A percentile compares a stretch with the other conserved stretches of the same genome.
These are phyloP conservation scores for Dentipellis fragilis DNA, from an alignment of 768 basidiomycete genomes.

Conservation along the genomic window DNA sequence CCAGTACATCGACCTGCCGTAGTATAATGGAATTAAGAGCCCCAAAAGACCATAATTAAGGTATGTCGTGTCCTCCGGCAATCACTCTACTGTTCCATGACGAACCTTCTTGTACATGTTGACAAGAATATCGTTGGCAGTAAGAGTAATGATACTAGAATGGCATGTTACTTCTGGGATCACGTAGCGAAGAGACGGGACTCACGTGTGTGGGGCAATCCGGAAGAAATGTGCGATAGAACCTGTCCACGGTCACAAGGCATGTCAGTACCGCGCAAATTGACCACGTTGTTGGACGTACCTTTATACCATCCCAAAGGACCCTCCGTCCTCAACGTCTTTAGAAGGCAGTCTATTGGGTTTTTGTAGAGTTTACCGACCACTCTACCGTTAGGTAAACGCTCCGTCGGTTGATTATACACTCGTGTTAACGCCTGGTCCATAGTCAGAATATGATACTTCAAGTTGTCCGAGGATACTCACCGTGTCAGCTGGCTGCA, in stretches of 20 bases:
- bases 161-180: neutral
- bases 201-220: constrained; percentile 87
- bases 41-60: neutral
- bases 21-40: too few relatives aligned
- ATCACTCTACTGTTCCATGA: constrained; percentile 10
- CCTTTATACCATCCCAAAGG: constrained; percentile 95
- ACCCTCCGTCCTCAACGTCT: constrained; percentile 87
- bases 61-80: neutral
- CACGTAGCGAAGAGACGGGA: constrained; percentile 8
- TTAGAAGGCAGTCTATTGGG: constrained; percentile 94
- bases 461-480: constrained; percentile 18
- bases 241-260: constrained; percentile 32
- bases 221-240: constrained; percentile 90
- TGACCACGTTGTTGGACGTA: constrained; percentile 14
- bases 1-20: too few relatives aligned
- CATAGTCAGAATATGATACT: neutral
- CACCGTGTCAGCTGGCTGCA: constrained; percentile 93
- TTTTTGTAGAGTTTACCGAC: constrained; percentile 79
- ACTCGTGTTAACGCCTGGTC: constrained; percentile 77
- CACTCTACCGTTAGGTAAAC: constrained; percentile 57
- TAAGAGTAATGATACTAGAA: constrained; percentile 78
- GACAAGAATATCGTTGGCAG: constrained; percentile 73
- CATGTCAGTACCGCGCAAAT: neutral
- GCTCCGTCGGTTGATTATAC: constrained; percentile 88
- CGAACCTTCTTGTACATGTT: constrained; percentile 47